A percentile compares a stretch with the other conserved stretches of the same genome.
phyloP scores from a whole-genome alignment of 768 basidiomycete species.

The Goffeauzyma gilvescens region DNA sequence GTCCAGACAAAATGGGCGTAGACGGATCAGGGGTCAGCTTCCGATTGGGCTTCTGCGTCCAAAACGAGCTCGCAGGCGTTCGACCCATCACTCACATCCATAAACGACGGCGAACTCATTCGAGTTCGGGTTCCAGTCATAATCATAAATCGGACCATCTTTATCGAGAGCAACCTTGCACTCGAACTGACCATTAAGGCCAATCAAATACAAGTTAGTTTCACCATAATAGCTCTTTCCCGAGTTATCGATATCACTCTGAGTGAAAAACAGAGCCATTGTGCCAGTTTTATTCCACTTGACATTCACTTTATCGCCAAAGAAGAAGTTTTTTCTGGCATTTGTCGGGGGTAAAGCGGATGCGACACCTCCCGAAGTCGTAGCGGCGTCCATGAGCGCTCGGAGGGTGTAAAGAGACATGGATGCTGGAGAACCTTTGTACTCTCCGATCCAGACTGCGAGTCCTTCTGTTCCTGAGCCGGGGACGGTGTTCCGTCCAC shows the following conservation, averaged over 20 bases:
- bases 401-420: slow-evolving; percentile 65
- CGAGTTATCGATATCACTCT: slow-evolving; percentile 89
- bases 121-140: slow-evolving; percentile 84
- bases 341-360: slow-evolving; percentile 49
- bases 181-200: slow-evolving; percentile 81
- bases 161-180: slow-evolving; percentile 64
- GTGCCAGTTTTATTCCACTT: slow-evolving; percentile 95
- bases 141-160: slow-evolving; percentile 94
- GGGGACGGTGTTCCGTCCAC: slow-evolving; percentile 10
- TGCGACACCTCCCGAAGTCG: slow-evolving; percentile 14
- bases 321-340: slow-evolving; percentile 67
- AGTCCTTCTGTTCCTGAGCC: slow-evolving; percentile 31
- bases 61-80: no score
- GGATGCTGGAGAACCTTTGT: slow-evolving; percentile 80
- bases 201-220: slow-evolving; percentile 81
- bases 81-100: slow-evolving; percentile 60
- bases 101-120: slow-evolving; percentile 94
- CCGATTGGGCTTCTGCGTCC: no score
- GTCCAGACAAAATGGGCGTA: no score
- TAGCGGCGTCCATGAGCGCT: slow-evolving; percentile 35
- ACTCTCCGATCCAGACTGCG: slow-evolving; percentile 85
- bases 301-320: slow-evolving; percentile 76
- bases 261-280: slow-evolving; percentile 62
- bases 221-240: slow-evolving; percentile 98
- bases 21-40: no score